phyloP scores from a whole-genome alignment of 805 yeast species.

The Brettanomyces nanus region DNA sequence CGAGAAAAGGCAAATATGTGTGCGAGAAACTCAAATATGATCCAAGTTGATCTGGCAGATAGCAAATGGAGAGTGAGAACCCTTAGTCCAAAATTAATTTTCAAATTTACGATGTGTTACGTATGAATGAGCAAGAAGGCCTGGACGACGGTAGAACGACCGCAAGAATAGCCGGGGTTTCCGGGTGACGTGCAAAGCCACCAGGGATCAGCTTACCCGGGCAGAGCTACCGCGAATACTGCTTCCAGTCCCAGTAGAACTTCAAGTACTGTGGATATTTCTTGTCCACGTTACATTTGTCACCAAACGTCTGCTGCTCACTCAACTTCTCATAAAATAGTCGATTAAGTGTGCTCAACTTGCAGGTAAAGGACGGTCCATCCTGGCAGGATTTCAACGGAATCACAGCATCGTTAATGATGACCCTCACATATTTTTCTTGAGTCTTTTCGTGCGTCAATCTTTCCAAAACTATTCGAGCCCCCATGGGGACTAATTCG shows the following conservation, averaged over 20 bases:
- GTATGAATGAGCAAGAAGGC: too few species aligned
- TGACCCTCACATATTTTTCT: conserved; percentile 36
- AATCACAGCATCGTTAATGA: conserved; percentile 46
- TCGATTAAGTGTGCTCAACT: conserved; percentile 8
- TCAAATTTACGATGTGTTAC: too few species aligned
- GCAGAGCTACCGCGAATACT: too few species aligned
- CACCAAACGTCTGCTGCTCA: conserved; percentile 3
- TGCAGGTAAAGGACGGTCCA: conserved; percentile 50
- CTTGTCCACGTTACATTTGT: conserved; percentile 13
- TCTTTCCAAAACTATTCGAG: conserved; percentile 42
- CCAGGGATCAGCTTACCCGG: too few species aligned
- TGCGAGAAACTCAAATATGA: too few species aligned
- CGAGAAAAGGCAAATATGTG: not conserved
- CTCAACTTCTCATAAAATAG: conserved; percentile 9
- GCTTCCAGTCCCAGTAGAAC: conserved; percentile 25
- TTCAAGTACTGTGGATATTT: conserved; percentile 13
- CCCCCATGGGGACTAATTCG: conserved; percentile 53
- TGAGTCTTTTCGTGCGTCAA: conserved; percentile 24
- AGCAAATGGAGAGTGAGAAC: too few species aligned
- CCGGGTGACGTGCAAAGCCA: too few species aligned
- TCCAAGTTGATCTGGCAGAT: too few species aligned
- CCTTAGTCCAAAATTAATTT: too few species aligned
- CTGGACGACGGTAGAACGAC: too few species aligned
- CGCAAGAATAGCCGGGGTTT: too few species aligned
- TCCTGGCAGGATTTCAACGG: conserved; percentile 37